A percentile compares a stretch with the other conserved stretches of the same genome.
phyloP scores from a whole-genome alignment of 345 rosid species.

The Gossypium stocksii region DNA sequence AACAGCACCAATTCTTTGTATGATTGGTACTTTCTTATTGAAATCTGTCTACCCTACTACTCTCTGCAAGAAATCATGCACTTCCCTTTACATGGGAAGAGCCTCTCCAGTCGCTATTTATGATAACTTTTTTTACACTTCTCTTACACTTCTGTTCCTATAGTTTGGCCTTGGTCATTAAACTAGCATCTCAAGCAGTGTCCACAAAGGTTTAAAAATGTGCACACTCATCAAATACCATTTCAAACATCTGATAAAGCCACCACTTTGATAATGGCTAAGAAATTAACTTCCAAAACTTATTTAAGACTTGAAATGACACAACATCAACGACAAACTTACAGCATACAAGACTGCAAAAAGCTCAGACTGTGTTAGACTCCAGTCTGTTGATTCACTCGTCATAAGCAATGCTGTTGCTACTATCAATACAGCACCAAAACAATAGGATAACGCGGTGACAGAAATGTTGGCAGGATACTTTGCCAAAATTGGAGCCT shows the following conservation, averaged over 20 bases:
- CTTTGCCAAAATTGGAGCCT: constrained; percentile 78
- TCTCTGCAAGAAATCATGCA: too few species aligned
- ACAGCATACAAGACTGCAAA: constrained; percentile 87
- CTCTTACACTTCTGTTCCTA: background rate
- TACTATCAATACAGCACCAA: constrained; percentile 74
- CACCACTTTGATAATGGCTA: background rate
- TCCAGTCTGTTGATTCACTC: constrained; percentile 75
- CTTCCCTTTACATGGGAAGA: background rate
- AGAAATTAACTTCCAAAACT: background rate
- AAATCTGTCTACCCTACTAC: too few species aligned
- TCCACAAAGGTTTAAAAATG: background rate
- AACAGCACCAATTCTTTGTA: too few species aligned
- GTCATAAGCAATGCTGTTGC: constrained; percentile 55
- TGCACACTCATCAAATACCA: background rate
- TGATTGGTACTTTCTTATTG: too few species aligned
- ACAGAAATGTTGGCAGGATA: constrained; percentile 88
- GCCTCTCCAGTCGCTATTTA: background rate
- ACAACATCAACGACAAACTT: constrained; percentile 34
- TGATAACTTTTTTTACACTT: background rate
- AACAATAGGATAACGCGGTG: constrained; percentile 72
- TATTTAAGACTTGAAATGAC: background rate
- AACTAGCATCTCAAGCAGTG: background rate
- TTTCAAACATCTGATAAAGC: background rate
- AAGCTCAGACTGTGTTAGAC: constrained; percentile 67
- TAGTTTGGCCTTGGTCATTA: background rate